A percentile compares a stretch with the other conserved stretches of the same genome.
Conservation (phyloP, 805 yeast species). For the Yamadazyma tumulicola region DNA sequence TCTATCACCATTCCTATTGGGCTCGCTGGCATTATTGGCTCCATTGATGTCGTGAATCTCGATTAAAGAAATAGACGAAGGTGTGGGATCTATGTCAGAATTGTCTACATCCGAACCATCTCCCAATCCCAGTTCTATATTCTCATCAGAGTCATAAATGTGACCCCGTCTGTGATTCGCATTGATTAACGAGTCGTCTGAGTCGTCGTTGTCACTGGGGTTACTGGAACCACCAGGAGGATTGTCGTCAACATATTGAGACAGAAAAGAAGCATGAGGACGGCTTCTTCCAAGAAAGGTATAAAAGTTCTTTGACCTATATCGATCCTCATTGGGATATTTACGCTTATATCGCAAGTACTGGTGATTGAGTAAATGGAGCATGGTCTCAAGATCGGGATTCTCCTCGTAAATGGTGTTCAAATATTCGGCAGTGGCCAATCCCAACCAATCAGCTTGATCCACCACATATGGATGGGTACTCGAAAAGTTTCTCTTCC, state of each 20-base stretch:
- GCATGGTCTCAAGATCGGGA: slow-evolving; percentile 29
- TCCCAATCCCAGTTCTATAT: neutral
- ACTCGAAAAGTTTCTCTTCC: slow-evolving; percentile 42
- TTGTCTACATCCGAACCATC: no score
- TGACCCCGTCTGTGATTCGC: neutral
- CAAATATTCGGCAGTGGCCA: slow-evolving; percentile 31
- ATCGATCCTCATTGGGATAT: slow-evolving; percentile 39
- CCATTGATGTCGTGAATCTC: no score
- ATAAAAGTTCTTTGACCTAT: slow-evolving; percentile 35
- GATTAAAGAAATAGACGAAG: no score
- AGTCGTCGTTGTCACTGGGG: slow-evolving; percentile 2
- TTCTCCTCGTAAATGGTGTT: slow-evolving; percentile 36
- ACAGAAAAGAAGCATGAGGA: neutral
- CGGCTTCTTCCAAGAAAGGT: slow-evolving; percentile 25
- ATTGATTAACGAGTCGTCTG: slow-evolving; percentile 2
- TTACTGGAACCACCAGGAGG: neutral
- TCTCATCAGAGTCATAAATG: neutral
- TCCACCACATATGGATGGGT: slow-evolving; percentile 44
- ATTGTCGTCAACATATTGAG: slow-evolving; percentile 1
- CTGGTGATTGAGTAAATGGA: slow-evolving; percentile 32
- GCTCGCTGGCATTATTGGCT: no score
- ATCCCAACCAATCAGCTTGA: slow-evolving; percentile 42
- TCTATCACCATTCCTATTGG: no score
- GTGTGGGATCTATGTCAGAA: no score
- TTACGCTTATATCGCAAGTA: slow-evolving; percentile 27